Conservation (phyloP, 805 yeast species). For the Ogataea methanolica region DNA sequence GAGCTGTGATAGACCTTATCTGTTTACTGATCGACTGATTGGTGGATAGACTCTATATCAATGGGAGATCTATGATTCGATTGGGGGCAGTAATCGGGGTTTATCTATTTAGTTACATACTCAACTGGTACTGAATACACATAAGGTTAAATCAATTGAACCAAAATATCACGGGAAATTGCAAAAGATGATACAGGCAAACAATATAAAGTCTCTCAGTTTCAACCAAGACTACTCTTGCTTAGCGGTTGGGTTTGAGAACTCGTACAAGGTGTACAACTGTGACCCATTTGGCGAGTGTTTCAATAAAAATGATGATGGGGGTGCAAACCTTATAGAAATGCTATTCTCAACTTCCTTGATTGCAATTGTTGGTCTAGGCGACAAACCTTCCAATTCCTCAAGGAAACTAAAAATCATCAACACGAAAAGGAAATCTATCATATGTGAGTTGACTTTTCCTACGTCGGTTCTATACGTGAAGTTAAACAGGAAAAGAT, state of each 20-base stretch:
- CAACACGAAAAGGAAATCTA: constrained; percentile 71
- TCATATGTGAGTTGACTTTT: constrained; percentile 84
- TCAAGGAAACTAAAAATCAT: constrained; percentile 81
- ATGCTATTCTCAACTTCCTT: constrained; percentile 89
- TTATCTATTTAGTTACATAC: no score
- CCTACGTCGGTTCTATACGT: constrained; percentile 71
- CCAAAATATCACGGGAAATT: background rate
- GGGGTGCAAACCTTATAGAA: constrained; percentile 69
- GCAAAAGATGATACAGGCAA: constrained; percentile 4
- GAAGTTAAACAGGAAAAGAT: constrained; percentile 74
- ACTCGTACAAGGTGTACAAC: constrained; percentile 70
- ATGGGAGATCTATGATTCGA: no score
- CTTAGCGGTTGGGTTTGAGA: constrained; percentile 65
- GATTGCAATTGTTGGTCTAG: constrained; percentile 77
- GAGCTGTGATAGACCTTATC: no score
- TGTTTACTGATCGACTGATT: no score
- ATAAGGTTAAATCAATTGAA: no score
- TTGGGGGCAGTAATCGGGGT: no score
- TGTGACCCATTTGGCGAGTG: constrained; percentile 85
- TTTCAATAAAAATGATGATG: constrained; percentile 41
- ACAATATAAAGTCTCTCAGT: constrained; percentile 10
- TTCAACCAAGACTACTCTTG: constrained; percentile 91
- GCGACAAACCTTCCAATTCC: constrained; percentile 61
- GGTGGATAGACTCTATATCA: no score
- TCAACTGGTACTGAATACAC: no score